Conservation (phyloP, 192 early-diverging fungal species). For the Funneliformis geosporum region DNA sequence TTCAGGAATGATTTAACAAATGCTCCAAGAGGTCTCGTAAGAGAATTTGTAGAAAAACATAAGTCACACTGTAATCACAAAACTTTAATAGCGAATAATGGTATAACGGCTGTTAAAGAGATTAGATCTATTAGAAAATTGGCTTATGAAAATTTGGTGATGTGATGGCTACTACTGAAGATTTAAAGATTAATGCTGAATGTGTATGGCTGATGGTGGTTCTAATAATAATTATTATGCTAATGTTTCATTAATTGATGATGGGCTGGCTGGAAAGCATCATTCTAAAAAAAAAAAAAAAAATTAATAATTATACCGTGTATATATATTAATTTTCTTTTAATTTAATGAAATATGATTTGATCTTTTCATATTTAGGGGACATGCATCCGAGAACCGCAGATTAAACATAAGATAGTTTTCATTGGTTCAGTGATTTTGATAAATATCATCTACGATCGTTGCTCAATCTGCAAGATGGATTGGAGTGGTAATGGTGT, state of each 20-base stretch:
- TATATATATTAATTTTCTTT: not conserved
- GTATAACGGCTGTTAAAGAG: slow-evolving; percentile 98
- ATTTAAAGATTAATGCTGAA: slow-evolving; percentile 95
- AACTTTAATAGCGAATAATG: slow-evolving; percentile 98
- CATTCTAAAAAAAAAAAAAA: too few species aligned
- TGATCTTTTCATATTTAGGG: slow-evolving; percentile 50
- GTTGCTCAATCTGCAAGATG: slow-evolving; percentile 98
- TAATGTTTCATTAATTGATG: slow-evolving; percentile 96
- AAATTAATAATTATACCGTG: not conserved
- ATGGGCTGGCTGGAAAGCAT: slow-evolving; percentile 91
- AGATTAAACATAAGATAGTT: slow-evolving; percentile 77
- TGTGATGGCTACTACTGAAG: slow-evolving; percentile 97
- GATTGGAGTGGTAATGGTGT: slow-evolving; percentile 93
- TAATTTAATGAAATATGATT: not conserved
- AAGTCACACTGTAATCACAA: slow-evolving; percentile 87
- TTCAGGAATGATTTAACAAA: slow-evolving; percentile 64
- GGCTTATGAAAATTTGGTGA: slow-evolving; percentile 98
- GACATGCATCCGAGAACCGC: slow-evolving; percentile 96
- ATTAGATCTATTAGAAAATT: slow-evolving; percentile 97
- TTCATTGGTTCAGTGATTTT: slow-evolving; percentile 96
- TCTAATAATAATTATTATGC: slow-evolving; percentile 99
- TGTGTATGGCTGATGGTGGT: slow-evolving; percentile 97
- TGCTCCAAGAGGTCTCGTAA: slow-evolving; percentile 65
- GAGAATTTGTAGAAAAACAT: slow-evolving; percentile 76
- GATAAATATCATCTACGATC: slow-evolving; percentile 99